Base-by-base conservation (phyloP, 2,329 filamentous ascomycete genomes). In the Fusarium sp. region DNA sequence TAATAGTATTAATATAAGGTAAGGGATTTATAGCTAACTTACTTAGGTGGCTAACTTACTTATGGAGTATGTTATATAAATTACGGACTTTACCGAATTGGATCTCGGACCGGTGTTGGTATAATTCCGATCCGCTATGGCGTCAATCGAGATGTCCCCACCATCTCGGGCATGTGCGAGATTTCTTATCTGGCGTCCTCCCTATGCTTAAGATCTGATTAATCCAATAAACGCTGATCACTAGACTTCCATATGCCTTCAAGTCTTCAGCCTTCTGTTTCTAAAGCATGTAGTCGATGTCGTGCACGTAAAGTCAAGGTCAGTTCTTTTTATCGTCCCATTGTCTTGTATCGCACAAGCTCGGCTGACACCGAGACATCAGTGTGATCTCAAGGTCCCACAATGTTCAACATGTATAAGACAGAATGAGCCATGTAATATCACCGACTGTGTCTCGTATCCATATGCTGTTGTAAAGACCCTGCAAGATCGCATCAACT, bases 301-400 rank as follows among this genome's bases (percentile, higher is more conserved):
- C 36, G 54, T 8, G 47, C 44, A 10, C 57, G 57, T 15, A 61
- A 61, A 3, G 57, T 61, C 2, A 61, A 61, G n/a, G 57, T 50
- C 0, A 26, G 57, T 60, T 6, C 1, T 4, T 4, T 5, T 3
- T 2, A 1, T 18, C 2, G 6, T 2, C 6, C 8, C 7, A 11
- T 9, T 30, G 30, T 30, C 30, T 11, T 30, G 30, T 30, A 8
- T 30, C 30, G 30, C 8, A 30, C 10, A 1, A 10, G 0, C 9
- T 49, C 42, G 54, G 57, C 44, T 61, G 2, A 61, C 54, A 8
- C 54, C 31, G 54, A 58, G n/a, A 3, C 6, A 4, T 3, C 6
- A 61, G 57, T 61, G 57, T 0, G 57, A 61, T 3, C 57, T 61
- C 3, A 51, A 37, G 0, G 44, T 61, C 2, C 55, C 58, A 2